phyloP scores from a whole-genome alignment of 2,329 filamentous ascomycete species.

The Neodidymelliopsis sp. region DNA sequence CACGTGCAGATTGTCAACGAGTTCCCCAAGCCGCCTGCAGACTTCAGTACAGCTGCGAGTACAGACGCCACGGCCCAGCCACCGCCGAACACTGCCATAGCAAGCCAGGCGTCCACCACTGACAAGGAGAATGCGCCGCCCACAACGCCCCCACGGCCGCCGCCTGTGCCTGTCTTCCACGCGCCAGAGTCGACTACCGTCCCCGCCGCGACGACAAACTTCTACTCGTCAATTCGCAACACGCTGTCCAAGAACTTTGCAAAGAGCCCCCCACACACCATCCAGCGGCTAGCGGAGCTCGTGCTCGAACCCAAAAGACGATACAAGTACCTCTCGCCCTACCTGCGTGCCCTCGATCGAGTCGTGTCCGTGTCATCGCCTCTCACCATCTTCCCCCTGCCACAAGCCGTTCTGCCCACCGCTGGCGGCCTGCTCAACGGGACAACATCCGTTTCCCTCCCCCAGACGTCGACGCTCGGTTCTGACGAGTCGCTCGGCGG shows the following conservation, averaged over 20 bases:
- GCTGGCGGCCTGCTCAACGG: conserved; percentile 68
- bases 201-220: conserved; percentile 42
- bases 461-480: conserved; percentile 62
- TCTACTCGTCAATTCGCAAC: conserved; percentile 46
- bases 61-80: conserved; percentile 28
- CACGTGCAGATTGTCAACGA: conserved; percentile 72
- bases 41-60: conserved; percentile 51
- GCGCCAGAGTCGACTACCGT: conserved; percentile 34
- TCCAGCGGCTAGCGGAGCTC: conserved; percentile 91
- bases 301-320: conserved; percentile 77
- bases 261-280: conserved; percentile 83
- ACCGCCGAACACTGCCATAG: conserved; percentile 26
- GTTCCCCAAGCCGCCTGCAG: conserved; percentile 70
- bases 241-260: conserved; percentile 73
- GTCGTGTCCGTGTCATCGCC: conserved; percentile 89
- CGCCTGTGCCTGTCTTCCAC: conserved; percentile 53
- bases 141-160: conserved; percentile 49
- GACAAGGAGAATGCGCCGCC: conserved; percentile 74
- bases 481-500: conserved; percentile 91
- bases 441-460: conserved; percentile 52
- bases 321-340: conserved; percentile 82
- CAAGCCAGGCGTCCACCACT: conserved; percentile 58
- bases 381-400: conserved; percentile 82
- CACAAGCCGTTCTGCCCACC: conserved; percentile 63
- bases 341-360: conserved; percentile 88